phyloP scores from a whole-genome alignment of 2,329 filamentous ascomycete genomes.

The Aspergillus phoenicis region DNA sequence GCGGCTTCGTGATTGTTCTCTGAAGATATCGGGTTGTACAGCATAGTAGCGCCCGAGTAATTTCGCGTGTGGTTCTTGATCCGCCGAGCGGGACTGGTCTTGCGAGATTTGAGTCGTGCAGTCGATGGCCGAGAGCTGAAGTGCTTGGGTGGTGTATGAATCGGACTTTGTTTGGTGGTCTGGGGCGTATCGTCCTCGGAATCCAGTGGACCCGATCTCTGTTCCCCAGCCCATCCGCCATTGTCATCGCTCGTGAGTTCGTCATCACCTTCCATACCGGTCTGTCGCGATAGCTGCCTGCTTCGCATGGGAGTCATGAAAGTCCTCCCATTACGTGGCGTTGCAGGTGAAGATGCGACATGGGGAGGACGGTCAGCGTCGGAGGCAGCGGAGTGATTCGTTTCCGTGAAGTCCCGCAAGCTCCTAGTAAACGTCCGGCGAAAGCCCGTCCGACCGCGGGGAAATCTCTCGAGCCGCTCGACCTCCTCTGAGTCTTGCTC shows the following conservation, averaged over 20 bases:
- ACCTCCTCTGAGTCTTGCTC: constrained; percentile 63
- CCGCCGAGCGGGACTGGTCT: constrained; percentile 38
- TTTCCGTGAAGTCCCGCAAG: constrained; percentile 53
- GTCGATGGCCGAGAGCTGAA: constrained; percentile 44
- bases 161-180: constrained; percentile 19
- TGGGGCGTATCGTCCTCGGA: constrained; percentile 21
- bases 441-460: constrained; percentile 56
- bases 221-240: constrained; percentile 48
- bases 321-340: constrained; percentile 37
- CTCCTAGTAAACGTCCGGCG: constrained; percentile 29
- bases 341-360: constrained; percentile 36
- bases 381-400: constrained; percentile 57
- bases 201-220: constrained; percentile 22
- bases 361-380: constrained; percentile 56
- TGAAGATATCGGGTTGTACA: constrained; percentile 70
- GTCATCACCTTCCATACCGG: constrained; percentile 85
- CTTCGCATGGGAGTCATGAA: constrained; percentile 36
- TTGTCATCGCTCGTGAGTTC: constrained; percentile 84
- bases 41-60: constrained; percentile 77
- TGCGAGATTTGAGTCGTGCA: constrained; percentile 45
- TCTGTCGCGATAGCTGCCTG: constrained; percentile 59
- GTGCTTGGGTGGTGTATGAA: constrained; percentile 36
- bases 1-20: constrained; percentile 45
- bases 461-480: constrained; percentile 58
- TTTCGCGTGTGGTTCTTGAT: constrained; percentile 66